These are phyloP conservation scores for Berkeleyomyces rouxiae DNA, from an alignment of 2,329 filamentous ascomycete species.

Conservation along the genomic window DNA sequence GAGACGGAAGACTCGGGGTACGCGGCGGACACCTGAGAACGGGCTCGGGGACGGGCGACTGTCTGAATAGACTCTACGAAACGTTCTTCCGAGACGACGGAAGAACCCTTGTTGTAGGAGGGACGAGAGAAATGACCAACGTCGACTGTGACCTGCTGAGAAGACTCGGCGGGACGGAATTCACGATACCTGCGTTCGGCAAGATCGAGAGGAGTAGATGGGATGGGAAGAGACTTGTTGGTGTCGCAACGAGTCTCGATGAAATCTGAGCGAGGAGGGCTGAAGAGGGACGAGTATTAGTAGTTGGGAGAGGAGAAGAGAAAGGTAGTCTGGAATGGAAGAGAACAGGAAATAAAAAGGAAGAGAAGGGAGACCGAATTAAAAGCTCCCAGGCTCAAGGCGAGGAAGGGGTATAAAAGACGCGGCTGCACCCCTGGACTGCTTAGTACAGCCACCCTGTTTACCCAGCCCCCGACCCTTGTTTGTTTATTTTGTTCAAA, in stretches of 20 bases:
- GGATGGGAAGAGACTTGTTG: constrained; percentile 34
- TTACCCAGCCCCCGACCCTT: constrained; percentile 6
- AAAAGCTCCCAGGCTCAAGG: constrained; percentile 4
- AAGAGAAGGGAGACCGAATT: not conserved
- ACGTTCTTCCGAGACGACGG: constrained; percentile 15
- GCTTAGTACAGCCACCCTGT: constrained; percentile 6
- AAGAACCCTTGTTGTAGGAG: constrained; percentile 8
- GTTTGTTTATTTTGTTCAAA: constrained; percentile 11
- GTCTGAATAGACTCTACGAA: constrained; percentile 17
- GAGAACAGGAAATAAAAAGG: not conserved
- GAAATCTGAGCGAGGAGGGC: constrained; percentile 28
- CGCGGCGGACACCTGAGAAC: constrained; percentile 11
- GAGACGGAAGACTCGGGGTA: constrained; percentile 11
- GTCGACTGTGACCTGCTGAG: constrained; percentile 28
- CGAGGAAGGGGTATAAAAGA: constrained; percentile 9
- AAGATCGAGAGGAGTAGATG: constrained; percentile 39
- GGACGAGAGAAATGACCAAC: constrained; percentile 9
- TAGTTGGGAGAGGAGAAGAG: constrained; percentile 27
- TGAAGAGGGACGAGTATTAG: constrained; percentile 14
- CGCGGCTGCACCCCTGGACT: constrained; percentile 2
- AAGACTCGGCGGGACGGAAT: constrained; percentile 21
- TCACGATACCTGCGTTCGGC: constrained; percentile 51
- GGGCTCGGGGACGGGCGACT: constrained; percentile 18
- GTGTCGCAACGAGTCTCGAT: constrained; percentile 51
- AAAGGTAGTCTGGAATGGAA: not conserved